Evolutionary conservation across 441 rosid species (phyloP).

Genomic region (Gossypium gossypioides): DNA sequence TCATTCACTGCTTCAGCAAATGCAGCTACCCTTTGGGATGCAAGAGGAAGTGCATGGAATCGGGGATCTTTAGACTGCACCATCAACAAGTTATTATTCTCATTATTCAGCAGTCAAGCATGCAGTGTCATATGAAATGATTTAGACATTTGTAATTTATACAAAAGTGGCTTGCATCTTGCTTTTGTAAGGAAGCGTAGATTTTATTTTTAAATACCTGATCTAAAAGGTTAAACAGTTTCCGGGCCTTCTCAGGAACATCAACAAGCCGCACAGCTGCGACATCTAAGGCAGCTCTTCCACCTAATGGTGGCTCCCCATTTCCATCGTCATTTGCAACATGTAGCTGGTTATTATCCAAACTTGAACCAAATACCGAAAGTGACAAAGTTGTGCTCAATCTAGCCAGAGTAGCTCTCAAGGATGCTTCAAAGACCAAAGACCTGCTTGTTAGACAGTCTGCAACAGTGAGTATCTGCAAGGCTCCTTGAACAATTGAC

Average conservation of each 20-base stretch:
- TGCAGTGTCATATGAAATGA: background rate
- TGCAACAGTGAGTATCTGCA: constrained; percentile 90
- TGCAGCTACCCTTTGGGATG: constrained; percentile 82
- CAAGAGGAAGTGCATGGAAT: constrained; percentile 85
- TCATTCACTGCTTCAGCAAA: constrained; percentile 85
- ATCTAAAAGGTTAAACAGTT: constrained; percentile 72
- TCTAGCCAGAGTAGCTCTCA: constrained; percentile 89
- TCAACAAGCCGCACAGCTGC: constrained; percentile 82
- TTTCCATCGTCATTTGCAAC: constrained; percentile 34
- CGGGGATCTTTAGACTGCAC: constrained; percentile 94
- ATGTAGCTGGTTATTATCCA: constrained; percentile 64
- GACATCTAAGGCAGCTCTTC: constrained; percentile 85
- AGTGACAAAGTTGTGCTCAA: constrained; percentile 74
- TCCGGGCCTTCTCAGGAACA: constrained; percentile 79
- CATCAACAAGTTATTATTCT: constrained; percentile 1
- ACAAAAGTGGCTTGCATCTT: background rate
- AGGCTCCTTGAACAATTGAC: constrained; percentile 96
- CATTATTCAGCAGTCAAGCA: background rate
- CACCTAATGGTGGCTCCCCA: constrained; percentile 50
- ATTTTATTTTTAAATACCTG: constrained; percentile 45
- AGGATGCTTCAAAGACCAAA: constrained; percentile 85
- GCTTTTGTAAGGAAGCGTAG: background rate
- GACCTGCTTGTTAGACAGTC: constrained; percentile 93
- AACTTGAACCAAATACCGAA: constrained; percentile 59
- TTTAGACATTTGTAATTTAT: background rate